Evolutionary conservation across 352 stramenopile species (phyloP), one percentile per base, ranked within the genome.

Genomic region (Phytopythium boreale): DNA sequence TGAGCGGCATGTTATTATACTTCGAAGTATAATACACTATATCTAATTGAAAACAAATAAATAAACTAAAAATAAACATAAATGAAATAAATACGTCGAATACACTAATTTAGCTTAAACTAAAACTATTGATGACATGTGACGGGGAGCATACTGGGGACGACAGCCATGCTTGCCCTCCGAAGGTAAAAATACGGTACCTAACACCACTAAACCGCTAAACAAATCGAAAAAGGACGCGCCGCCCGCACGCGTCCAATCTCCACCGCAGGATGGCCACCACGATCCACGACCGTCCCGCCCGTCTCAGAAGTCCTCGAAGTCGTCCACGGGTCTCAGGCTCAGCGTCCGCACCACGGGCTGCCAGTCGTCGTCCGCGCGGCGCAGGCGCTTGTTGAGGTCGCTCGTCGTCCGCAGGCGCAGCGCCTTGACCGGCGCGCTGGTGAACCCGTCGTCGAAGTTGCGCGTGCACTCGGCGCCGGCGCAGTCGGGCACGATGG

Each of bases 391-490:
- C 62, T 81, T 76, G 43, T 71, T 56, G n/a, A 77, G 56, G 34
- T 77, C 71, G 56, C 31, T 36, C 53, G 19, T 15, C 47, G 68
- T 61, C 74, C 64, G 63, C 60, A 75, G 61, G 36, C 70, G 69
- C 11, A 90, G 71, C 24, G 74, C 81, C 41, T 75, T 46, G 52
- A 92, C 81, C 0, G 76, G 79, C 47, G 84, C 79, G 39, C 60
- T 82, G 41, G 86, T 95, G 64, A 93, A 95, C 59, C 86, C 86
- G 67, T 92, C 83, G 80, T 95, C 86, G 68, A 95, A 95, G 70
- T 95, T 93, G 37, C 84, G 70, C 11, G 82, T 92, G 69, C 77
- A 89, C n/a, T 91, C 84, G 67, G 64, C 56, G 44, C 79, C 77
- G 37, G 58, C 53, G 51, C 77, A 87, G n/a, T 75, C 57, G 3